phyloP scores from a whole-genome alignment of 108 stramenopile species.

The Cyclostephanos invisitatus region DNA sequence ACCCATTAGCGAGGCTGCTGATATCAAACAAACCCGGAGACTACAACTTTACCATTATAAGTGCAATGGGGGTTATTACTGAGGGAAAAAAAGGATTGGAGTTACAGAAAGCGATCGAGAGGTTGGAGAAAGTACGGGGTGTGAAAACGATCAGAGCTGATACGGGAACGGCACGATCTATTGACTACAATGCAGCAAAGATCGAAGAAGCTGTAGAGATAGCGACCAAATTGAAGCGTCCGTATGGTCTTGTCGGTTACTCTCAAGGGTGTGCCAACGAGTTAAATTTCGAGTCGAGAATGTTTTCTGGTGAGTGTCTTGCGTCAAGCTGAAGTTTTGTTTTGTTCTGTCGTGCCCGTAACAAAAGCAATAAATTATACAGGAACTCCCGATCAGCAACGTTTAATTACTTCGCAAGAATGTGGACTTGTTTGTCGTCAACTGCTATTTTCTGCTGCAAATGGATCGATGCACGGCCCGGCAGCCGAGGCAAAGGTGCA shows the following conservation, averaged over 20 bases:
- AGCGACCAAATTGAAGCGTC: constrained; percentile 53
- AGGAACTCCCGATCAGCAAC: constrained; percentile 81
- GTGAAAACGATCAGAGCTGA: constrained; percentile 78
- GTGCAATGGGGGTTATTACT: constrained; percentile 90
- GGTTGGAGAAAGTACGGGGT: constrained; percentile 71
- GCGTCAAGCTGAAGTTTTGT: background rate
- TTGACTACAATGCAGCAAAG: constrained; percentile 85
- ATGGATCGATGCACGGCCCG: constrained; percentile 84
- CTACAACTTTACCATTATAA: constrained; percentile 83
- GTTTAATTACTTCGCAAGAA: constrained; percentile 42
- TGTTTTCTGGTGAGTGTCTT: constrained; percentile 52
- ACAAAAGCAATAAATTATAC: too few species aligned
- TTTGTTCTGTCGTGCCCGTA: too few species aligned
- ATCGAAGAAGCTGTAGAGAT: constrained; percentile 66
- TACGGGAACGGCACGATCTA: constrained; percentile 81
- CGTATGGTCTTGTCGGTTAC: constrained; percentile 81
- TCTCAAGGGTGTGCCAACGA: constrained; percentile 90
- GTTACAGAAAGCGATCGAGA: constrained; percentile 60
- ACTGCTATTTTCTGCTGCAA: constrained; percentile 86
- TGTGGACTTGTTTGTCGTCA: constrained; percentile 77
- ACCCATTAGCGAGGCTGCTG: constrained; percentile 75
- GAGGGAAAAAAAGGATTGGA: constrained; percentile 88
- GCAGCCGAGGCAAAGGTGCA: constrained; percentile 80
- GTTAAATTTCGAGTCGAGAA: constrained; percentile 76
- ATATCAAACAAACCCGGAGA: constrained; percentile 77